phyloP scores from a whole-genome alignment of 2,329 filamentous ascomycete species.

The Penicillium sp. region DNA sequence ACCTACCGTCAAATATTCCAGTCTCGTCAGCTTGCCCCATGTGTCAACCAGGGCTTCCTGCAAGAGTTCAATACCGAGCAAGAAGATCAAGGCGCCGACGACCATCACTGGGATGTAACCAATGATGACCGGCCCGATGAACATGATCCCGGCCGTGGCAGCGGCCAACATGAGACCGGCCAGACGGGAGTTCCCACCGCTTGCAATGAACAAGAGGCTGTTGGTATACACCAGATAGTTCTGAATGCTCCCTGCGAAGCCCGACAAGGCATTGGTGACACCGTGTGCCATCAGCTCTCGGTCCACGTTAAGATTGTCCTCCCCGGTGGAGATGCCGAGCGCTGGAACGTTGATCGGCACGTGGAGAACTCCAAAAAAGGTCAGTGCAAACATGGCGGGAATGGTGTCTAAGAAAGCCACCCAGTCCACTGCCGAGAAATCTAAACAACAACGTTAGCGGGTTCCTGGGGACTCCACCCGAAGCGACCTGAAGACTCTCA shows the following conservation, averaged over 20 bases:
- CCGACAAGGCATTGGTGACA: slow-evolving; percentile 85
- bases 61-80: slow-evolving; percentile 86
- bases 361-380: slow-evolving; percentile 94
- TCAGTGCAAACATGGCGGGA: slow-evolving; percentile 92
- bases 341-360: slow-evolving; percentile 98
- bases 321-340: slow-evolving; percentile 78
- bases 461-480: no score
- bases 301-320: slow-evolving; percentile 88
- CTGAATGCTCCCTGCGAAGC: slow-evolving; percentile 79
- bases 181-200: slow-evolving; percentile 78
- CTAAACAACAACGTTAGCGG: slow-evolving; percentile 39
- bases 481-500: slow-evolving; percentile 40
- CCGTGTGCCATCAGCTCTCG: slow-evolving; percentile 88
- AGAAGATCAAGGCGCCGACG: slow-evolving; percentile 89
- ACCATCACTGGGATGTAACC: slow-evolving; percentile 96
- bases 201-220: slow-evolving; percentile 91
- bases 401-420: slow-evolving; percentile 74
- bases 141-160: slow-evolving; percentile 73
- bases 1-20: slow-evolving; percentile 80
- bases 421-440: slow-evolving; percentile 77
- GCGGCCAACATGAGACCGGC: slow-evolving; percentile 79
- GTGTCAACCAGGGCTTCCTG: slow-evolving; percentile 84
- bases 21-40: slow-evolving; percentile 74
- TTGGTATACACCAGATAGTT: slow-evolving; percentile 99
- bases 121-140: slow-evolving; percentile 79